Base-by-base conservation (phyloP, 2,329 filamentous ascomycete genomes). In the Ceratocystis destructans region DNA sequence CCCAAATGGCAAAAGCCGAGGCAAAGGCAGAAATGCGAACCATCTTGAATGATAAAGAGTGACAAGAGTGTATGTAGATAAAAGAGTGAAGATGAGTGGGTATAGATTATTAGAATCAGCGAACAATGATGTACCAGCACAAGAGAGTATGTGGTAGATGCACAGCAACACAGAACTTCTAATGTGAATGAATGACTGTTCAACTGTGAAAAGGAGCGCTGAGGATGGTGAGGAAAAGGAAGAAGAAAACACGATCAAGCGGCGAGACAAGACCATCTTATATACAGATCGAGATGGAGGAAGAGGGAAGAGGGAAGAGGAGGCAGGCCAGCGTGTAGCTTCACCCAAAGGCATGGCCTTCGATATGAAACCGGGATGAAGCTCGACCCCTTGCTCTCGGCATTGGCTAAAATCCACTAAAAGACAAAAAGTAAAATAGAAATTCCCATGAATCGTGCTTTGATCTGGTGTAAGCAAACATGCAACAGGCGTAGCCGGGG, bases 71-170 rank as follows among this genome's bases (percentile, higher is more conserved):
- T 25, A 2, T 59, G 17, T 5, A n/a, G 8, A 59, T n/a, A 31
- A 28, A 20, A 17, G 53, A 59, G 28, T 37, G 25, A 10, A 31
- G 28, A 37, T n/a, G n/a, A 22, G 17, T n/a, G 20, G 20, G 48
- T 8, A 5, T 28, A 12, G 20, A 12, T 15, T 59, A 33, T 59
- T 59, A 33, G 53, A 59, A n/a, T 7, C 15, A 37, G 53, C 25
- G 53, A 59, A 59, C 53, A 59, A 59, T 59, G 53, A 59, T 59
- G 53, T 59, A 59, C 53, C 53, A 59, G 53, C 28, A 59, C 53
- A 59, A 59, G 7, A 59, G 53, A 59, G 25, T 10, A 59, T 15
- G 53, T 59, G 53, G 53, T 59, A 59, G 28, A 59, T 59, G 53
- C 53, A 59, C 53, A 59, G 53, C 53, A 59, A 59, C 48, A 53